A percentile compares a stretch with the other conserved stretches of the same genome.
These are phyloP conservation scores for Fusarium tjaetaba DNA, from an alignment of 2,329 filamentous ascomycete genomes.

Conservation along the genomic window DNA sequence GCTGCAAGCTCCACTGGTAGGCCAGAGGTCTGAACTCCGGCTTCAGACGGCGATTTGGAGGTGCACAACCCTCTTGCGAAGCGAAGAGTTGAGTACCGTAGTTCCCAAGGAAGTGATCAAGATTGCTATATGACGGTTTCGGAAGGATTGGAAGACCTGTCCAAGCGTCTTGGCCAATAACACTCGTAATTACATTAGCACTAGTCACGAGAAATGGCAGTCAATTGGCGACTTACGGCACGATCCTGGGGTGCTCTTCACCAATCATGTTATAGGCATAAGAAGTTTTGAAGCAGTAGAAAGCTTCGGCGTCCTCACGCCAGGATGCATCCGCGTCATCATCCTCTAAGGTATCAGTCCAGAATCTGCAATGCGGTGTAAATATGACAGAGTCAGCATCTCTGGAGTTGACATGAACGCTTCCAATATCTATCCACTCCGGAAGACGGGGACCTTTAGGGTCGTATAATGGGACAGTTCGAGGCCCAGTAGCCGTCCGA, in stretches of 20 bases:
- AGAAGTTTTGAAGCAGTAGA: not conserved
- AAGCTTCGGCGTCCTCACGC: fast-evolving
- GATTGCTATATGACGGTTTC: not conserved
- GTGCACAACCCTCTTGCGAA: fast-evolving
- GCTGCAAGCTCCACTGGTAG: not conserved
- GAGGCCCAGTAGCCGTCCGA: not conserved
- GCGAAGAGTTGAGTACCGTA: not conserved
- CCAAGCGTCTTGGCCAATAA: not conserved
- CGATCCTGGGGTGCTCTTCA: not conserved
- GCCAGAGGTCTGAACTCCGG: not conserved
- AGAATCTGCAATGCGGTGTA: not conserved
- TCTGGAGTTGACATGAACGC: not conserved
- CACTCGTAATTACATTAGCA: not conserved
- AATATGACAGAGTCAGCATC: not conserved
- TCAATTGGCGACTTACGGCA: not conserved
- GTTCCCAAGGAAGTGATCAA: not conserved
- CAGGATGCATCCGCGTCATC: not conserved
- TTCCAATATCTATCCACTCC: too few species aligned
- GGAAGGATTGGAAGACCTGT: not conserved
- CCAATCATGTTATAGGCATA: not conserved
- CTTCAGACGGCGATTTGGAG: not conserved
- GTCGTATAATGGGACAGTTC: not conserved
- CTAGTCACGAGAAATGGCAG: too few species aligned
- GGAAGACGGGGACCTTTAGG: not conserved
- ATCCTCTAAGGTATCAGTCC: not conserved